phyloP scores from a whole-genome alignment of 768 basidiomycete genomes.

The Collybia nuda region DNA sequence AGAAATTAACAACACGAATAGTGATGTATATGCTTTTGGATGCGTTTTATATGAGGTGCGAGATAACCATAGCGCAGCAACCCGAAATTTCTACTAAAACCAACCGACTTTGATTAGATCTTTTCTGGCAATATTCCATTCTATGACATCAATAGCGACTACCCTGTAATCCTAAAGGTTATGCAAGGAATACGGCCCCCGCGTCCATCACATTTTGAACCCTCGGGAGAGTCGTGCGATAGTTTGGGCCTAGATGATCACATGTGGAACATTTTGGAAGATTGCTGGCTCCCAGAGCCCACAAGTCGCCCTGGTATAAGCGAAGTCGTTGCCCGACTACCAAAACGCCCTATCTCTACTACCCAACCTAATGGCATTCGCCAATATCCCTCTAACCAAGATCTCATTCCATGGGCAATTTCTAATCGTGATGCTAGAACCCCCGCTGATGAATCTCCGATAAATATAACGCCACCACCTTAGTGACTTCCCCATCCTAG shows the following conservation, averaged over 20 bases:
- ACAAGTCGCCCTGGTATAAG: neutral
- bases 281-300: conserved; percentile 4
- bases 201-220: conserved; percentile 12
- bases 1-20: conserved; percentile 13
- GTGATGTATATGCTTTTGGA: conserved; percentile 34
- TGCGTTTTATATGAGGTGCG: conserved; percentile 31
- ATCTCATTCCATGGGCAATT: neutral
- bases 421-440: neutral
- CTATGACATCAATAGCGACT: conserved; percentile 10
- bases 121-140: conserved; percentile 27
- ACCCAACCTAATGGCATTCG: too few relatives aligned
- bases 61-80: neutral
- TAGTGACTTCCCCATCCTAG: too few relatives aligned
- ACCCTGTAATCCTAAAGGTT: conserved; percentile 16
- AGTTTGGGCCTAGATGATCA: neutral
- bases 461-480: too few relatives aligned
- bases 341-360: neutral
- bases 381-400: neutral
- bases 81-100: too few relatives aligned
- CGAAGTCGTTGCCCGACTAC: neutral
- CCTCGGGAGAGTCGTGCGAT: neutral
- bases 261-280: conserved; percentile 6
- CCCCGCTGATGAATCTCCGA: too few relatives aligned
- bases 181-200: conserved; percentile 1
- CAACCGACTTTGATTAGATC: conserved; percentile 18